Evolutionary conservation across 768 basidiomycete genomes (phyloP).

Genomic region (Tubosaeta sp.): DNA sequence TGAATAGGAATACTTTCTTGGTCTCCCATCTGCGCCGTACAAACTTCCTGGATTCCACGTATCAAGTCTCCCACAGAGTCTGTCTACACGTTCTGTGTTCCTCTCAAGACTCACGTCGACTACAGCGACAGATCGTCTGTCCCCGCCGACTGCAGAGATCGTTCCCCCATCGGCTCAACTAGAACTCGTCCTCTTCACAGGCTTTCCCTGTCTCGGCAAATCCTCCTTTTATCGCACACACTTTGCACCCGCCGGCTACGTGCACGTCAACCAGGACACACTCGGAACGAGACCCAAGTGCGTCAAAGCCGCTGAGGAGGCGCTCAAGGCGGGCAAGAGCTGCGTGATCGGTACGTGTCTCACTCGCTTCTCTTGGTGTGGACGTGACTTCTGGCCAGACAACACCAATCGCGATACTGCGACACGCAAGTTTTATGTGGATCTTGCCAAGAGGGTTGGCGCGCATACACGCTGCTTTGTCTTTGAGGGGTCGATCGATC

Average conservation of each 20-base stretch:
- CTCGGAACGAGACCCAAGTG: conserved; percentile 75
- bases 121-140: conserved; percentile 37
- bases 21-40: conserved; percentile 38
- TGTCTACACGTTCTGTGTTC: conserved; percentile 1
- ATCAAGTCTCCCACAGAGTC: conserved; percentile 37
- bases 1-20: conserved; percentile 74
- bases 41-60: conserved; percentile 67
- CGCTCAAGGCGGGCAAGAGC: conserved; percentile 51
- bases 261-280: conserved; percentile 85
- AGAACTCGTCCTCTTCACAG: conserved; percentile 60
- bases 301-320: conserved; percentile 55
- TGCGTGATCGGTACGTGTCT: conserved; percentile 70
- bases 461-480: conserved; percentile 65
- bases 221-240: conserved; percentile 70
- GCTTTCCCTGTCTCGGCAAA: conserved; percentile 71
- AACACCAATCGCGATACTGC: conserved; percentile 82
- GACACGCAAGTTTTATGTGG: conserved; percentile 70
- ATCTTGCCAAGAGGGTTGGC: conserved; percentile 52
- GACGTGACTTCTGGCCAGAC: conserved; percentile 42
- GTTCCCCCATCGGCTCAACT: conserved; percentile 9
- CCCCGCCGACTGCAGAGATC: conserved; percentile 17
- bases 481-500: conserved; percentile 71
- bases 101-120: not conserved
- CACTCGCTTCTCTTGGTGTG: not conserved
- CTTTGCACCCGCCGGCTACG: conserved; percentile 66